A percentile compares a stretch with the other conserved stretches of the same genome.
Evolutionary conservation across 805 yeast species (phyloP).

Genomic region (Helenozyma baotianmanensis): DNA sequence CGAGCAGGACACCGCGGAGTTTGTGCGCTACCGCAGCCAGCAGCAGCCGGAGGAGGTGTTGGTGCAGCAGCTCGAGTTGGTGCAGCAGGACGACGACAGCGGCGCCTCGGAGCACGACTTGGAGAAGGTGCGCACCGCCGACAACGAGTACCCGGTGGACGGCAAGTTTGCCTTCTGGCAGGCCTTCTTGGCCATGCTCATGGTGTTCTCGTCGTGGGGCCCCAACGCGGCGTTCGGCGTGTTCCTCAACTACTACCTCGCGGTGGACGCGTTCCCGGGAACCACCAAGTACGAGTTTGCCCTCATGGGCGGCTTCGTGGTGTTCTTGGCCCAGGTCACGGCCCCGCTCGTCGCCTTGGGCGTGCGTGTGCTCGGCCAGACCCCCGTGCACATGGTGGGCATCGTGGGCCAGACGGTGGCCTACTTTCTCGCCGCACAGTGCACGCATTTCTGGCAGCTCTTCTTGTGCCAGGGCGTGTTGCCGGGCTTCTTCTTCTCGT

Average conservation of each 20-base stretch:
- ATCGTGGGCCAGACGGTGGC: constrained; percentile 48
- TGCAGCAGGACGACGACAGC: not conserved
- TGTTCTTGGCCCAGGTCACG: constrained; percentile 53
- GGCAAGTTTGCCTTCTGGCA: constrained; percentile 18
- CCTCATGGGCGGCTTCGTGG: constrained; percentile 62
- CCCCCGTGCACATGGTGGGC: constrained; percentile 47
- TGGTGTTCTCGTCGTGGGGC: constrained; percentile 51
- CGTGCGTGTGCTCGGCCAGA: constrained; percentile 48
- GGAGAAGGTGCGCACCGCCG: not conserved
- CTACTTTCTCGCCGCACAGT: constrained; percentile 54
- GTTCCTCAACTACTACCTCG: constrained; percentile 48
- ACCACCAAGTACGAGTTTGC: constrained; percentile 59
- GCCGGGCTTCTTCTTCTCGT: constrained; percentile 51
- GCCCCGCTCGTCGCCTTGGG: constrained; percentile 45
- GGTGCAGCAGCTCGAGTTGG: constrained; percentile 6
- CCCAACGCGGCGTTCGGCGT: constrained; percentile 56
- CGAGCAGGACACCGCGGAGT: constrained; percentile 11
- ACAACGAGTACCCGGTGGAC: constrained; percentile 14
- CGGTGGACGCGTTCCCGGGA: constrained; percentile 42
- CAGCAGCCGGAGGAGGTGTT: constrained; percentile 12
- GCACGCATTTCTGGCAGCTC: constrained; percentile 60
- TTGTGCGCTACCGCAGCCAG: constrained; percentile 6
- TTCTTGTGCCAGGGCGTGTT: constrained; percentile 65
- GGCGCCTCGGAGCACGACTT: not conserved
- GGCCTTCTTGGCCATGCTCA: constrained; percentile 29